A percentile compares a stretch with the other conserved stretches of the same genome.
Evolutionary conservation across 768 basidiomycete genomes (phyloP).

Genomic region (Podaxis sp.): DNA sequence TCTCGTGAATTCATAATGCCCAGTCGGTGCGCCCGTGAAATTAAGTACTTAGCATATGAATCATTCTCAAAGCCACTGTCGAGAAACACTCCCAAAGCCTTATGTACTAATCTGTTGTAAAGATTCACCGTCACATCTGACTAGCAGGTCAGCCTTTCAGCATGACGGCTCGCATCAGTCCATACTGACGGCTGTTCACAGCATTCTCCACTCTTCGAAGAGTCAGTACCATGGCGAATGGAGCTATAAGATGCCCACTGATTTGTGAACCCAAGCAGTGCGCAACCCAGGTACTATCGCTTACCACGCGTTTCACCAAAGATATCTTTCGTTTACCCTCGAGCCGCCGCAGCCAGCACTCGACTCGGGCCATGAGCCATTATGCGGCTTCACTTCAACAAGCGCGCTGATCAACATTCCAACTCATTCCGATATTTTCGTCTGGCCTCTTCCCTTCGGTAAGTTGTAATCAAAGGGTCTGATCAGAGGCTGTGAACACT

Average conservation of each 20-base stretch:
- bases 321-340: neutral
- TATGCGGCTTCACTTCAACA: neutral
- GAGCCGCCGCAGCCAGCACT: neutral
- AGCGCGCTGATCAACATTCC: neutral
- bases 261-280: neutral
- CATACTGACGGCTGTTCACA: neutral
- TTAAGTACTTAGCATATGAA: too few species aligned
- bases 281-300: neutral
- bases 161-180: too few species aligned
- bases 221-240: neutral
- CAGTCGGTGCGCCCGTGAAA: too few species aligned
- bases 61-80: too few species aligned
- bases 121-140: too few species aligned
- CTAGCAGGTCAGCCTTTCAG: too few species aligned
- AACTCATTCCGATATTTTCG: neutral
- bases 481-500: neutral
- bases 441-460: neutral
- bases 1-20: too few species aligned
- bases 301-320: neutral
- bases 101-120: too few species aligned
- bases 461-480: neutral
- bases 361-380: neutral
- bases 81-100: too few species aligned
- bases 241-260: neutral
- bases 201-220: neutral